Percentiles rank a stretch among this genome's conserved stretches.
Evolutionary conservation across 2,329 filamentous ascomycete genomes (phyloP).

Genomic region (Microsporum audouinii): DNA sequence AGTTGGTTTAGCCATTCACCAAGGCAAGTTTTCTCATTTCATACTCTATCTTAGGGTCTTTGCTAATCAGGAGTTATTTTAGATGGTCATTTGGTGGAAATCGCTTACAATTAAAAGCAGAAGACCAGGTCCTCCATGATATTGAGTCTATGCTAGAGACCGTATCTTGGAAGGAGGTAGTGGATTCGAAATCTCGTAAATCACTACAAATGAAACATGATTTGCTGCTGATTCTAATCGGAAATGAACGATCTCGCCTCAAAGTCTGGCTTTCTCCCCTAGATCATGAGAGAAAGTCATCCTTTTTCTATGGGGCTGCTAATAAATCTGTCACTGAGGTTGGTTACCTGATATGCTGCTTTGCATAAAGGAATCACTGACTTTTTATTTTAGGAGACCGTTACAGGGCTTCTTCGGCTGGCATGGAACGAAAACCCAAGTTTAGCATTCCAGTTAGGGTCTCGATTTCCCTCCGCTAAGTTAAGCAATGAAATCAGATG

Average conservation of each 20-base stretch:
- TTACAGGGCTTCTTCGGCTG: slow-evolving; percentile 58
- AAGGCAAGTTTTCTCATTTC: slow-evolving; percentile 33
- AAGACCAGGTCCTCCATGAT: slow-evolving; percentile 69
- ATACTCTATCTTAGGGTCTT: background rate
- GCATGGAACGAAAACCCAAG: slow-evolving; percentile 81
- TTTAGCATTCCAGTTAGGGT: slow-evolving; percentile 73
- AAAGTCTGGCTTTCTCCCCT: slow-evolving; percentile 84
- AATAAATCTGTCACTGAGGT: slow-evolving; percentile 11
- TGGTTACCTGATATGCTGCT: background rate
- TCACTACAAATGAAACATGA: slow-evolving; percentile 69
- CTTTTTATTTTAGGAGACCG: slow-evolving; percentile 22
- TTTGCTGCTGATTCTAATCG: slow-evolving; percentile 66
- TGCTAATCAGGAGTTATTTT: slow-evolving; percentile 12
- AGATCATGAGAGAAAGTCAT: slow-evolving; percentile 48
- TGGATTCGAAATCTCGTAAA: slow-evolving; percentile 44
- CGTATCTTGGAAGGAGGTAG: slow-evolving; percentile 45
- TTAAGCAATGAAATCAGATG: slow-evolving; percentile 66
- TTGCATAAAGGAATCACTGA: background rate
- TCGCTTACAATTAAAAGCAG: slow-evolving; percentile 82
- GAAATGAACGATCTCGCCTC: slow-evolving; percentile 73
- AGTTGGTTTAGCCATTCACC: slow-evolving; percentile 78
- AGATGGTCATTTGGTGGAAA: slow-evolving; percentile 94
- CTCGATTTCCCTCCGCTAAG: slow-evolving; percentile 64
- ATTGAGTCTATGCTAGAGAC: slow-evolving; percentile 56
- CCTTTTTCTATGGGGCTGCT: slow-evolving; percentile 36